A percentile compares a stretch with the other conserved stretches of the same genome.
Evolutionary conservation across 2,329 filamentous ascomycete species (phyloP).

Genomic region (Cytospora mali): DNA sequence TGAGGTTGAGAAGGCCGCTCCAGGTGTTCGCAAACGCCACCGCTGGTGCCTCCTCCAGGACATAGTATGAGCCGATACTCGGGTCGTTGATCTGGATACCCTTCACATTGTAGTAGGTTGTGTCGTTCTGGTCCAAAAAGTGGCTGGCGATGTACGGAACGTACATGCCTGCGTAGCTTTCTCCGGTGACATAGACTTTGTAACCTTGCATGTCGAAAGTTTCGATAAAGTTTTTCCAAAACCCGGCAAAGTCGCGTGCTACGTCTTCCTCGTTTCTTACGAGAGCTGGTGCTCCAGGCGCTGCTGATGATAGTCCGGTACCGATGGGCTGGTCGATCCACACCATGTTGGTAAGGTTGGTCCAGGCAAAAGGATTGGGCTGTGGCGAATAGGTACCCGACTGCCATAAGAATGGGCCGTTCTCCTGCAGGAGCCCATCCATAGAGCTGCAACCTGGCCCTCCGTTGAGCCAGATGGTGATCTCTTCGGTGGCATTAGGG

Average conservation of each 20-base stretch:
- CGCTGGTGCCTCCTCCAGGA: constrained; percentile 48
- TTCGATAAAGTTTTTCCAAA: constrained; percentile 73
- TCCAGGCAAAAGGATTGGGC: constrained; percentile 68
- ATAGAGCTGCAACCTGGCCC: constrained; percentile 60
- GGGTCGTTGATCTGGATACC: constrained; percentile 73
- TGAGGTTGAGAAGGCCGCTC: constrained; percentile 59
- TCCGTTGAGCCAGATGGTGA: constrained; percentile 65
- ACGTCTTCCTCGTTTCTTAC: constrained; percentile 65
- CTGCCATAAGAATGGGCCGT: constrained; percentile 70
- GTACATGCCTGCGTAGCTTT: constrained; percentile 61
- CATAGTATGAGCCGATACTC: constrained; percentile 52
- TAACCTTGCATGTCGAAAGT: constrained; percentile 64
- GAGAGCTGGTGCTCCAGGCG: constrained; percentile 55
- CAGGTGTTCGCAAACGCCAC: constrained; percentile 61
- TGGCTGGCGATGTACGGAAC: constrained; percentile 70
- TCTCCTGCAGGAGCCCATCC: constrained; percentile 70
- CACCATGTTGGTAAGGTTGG: constrained; percentile 71
- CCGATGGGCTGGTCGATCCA: constrained; percentile 68
- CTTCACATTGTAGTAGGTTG: constrained; percentile 64
- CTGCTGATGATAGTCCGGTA: constrained; percentile 63
- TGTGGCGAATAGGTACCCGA: constrained; percentile 65
- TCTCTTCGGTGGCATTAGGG: constrained; percentile 54
- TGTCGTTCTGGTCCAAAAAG: constrained; percentile 67
- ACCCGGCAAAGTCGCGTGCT: constrained; percentile 68
- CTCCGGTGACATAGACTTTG: constrained; percentile 70